Base-by-base conservation (phyloP, 2,329 filamentous ascomycete genomes). In the Aspergillus clavatus region DNA sequence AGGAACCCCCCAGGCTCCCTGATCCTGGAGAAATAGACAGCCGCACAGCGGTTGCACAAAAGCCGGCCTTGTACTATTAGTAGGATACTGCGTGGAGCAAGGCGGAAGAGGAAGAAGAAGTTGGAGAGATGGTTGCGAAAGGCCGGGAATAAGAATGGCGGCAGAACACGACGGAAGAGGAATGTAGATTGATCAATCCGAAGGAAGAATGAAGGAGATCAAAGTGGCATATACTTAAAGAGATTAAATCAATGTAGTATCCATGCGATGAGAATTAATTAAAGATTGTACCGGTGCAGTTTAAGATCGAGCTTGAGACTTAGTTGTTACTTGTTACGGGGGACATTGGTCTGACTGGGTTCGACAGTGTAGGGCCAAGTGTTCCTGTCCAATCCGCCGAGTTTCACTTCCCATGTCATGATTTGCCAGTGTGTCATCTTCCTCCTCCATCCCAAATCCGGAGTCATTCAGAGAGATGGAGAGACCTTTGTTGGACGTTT, bases 401-500 rank as follows among this genome's bases (percentile, higher is more conserved):
- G 4, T 11, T 35, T 35, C 14, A 35, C 19, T n/a, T n/a, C n/a
- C 31, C 14, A 35, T 35, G 31, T 35, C 31, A 35, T 35, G 14
- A 19, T 8, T 19, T 8, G 10, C 14, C 8, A 35, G 14, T 21
- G 31, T 35, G 7, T 16, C 14, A 16, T 26, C n/a, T n/a, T n/a
- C n/a, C n/a, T n/a, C n/a, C n/a, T n/a, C n/a, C n/a, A n/a, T n/a
- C n/a, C n/a, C n/a, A n/a, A n/a, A n/a, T n/a, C n/a, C n/a, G n/a
- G n/a, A n/a, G n/a, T 26, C 29, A 33, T 33, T 16, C 29, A 16
- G 29, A 33, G 10, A 16, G n/a, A 33, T 8, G 14, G 6, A 12
- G 18, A 7, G 11, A 18, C 29, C 42, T 40, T 45, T 40, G 10
- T n/a, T n/a, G 10, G 18, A 50, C 51, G 54, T 54, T 56, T 56